Base-by-base conservation (phyloP, 169 alveolate species). In the Plasmodium gallinaceum region DNA sequence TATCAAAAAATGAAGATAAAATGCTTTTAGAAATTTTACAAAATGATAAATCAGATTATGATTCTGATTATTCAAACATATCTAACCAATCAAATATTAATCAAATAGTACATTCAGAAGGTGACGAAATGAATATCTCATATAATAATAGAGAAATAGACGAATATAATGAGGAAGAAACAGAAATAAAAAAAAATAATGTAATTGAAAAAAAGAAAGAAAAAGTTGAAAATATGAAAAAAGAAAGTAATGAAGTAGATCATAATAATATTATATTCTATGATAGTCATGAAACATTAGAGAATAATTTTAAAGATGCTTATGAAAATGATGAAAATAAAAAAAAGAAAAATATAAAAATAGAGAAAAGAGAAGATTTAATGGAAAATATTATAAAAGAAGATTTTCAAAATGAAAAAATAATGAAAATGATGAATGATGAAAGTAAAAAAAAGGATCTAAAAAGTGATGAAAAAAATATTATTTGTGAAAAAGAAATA, bases 31-130 rank as follows among this genome's bases (percentile, higher is more conserved):
- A 24, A 26, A 46, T 74, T 39, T 57, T 73, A 39, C 93, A 70
- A n/a, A 74, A 39, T 66, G 88, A 68, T 42, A 60, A 89, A 64
- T 92, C 87, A 46, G 54, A 64, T 57, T 90, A 24, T 43, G 62
- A 60, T n/a, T 60, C 61, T 37, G 14, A 48, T 20, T 78, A 39
- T 42, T 32, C 88, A 3, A 65, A 83, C 10, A 65, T 26, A 12
- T 72, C 22, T 26, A 22, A 74, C 16, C 6, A 68, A 20, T 10
- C 52, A 69, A 0, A 51, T 60, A 73, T 64, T 37, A 20, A 78
- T 22, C 54, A 57, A 75, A 20, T 54, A 58, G 74, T 57, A 43
- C 14, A 43, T 7, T 26, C 42, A 22, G 57, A 48, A 68, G 42
- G 6, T 32, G 39, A 32, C 4, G 39, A 32, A 32, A 32, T 32